Evolutionary conservation across 23 red algal species (phyloP), one percentile per base, ranked within the genome.

Genomic region (Gracilaria vermiculophylla): DNA sequence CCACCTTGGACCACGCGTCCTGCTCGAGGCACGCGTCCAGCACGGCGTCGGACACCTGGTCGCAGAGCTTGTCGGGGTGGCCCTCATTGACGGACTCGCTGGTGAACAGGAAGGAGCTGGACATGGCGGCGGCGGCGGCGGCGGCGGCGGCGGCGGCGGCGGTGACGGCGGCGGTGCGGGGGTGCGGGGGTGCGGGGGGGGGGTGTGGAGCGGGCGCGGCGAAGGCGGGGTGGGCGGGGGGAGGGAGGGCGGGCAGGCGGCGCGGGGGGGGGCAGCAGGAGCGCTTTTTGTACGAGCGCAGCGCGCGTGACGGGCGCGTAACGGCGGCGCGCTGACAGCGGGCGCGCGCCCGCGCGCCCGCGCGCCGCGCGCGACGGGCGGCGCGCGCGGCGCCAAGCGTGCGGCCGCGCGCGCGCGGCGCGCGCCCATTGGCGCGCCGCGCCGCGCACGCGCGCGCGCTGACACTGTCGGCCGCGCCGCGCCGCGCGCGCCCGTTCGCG

Each of bases 1-100:
- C 96, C 0, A 98, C 96, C 87, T 95, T 95, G 21, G 92, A 88
- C 62, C 81, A 82, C 77, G 69, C 70, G 77, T 98, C 96, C 85
- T 95, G 89, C 57, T 80, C 92, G 16, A 98, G 51, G 65, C 96
- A 98, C 36, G 92, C 96, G 49, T 98, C 96, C 45, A 98, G 64
- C 12, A 98, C 93, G 45, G 96, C 96, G 80, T 98, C 96, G 24
- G 92, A 95, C 49, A 98, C 92, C 81, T 98, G 96, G 76, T 98
- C 96, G 37, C 96, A 98, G 42, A 98, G 72, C 88, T 98, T 98
- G 75, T 98, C 96, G 23, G 96, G 96, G 65, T 98, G 96, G 24
- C 96, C 96, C 78, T 98, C 96, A 36, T 98, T 98, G 47, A 98
- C 96, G 36, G 96, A 98, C 96, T 98, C 96, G 50, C 92, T 95